Evolutionary conservation across 768 basidiomycete genomes (phyloP).

Genomic region (Leccinellum luteum): DNA sequence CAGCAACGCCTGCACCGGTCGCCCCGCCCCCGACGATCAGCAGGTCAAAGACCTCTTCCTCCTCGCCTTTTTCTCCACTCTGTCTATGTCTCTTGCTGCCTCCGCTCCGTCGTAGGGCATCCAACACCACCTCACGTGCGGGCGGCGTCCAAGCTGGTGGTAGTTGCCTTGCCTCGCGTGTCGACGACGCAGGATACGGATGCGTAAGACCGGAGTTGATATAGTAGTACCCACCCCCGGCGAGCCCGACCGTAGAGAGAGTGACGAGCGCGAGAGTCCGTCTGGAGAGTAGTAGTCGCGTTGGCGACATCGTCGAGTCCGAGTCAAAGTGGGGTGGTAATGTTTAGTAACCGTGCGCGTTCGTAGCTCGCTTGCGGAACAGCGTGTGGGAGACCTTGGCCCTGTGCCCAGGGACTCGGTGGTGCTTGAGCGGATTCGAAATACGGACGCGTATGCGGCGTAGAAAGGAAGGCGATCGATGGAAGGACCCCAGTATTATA

Average conservation of each 20-base stretch:
- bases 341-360: not conserved
- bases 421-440: not conserved
- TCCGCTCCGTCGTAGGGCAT: constrained; percentile 38
- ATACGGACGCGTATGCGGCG: not conserved
- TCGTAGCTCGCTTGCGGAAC: not conserved
- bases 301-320: constrained; percentile 6
- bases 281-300: constrained; percentile 46
- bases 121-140: constrained; percentile 61
- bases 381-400: not conserved
- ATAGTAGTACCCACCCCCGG: constrained; percentile 65
- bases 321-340: not conserved
- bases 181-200: constrained; percentile 54
- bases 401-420: not conserved
- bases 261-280: constrained; percentile 52
- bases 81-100: not conserved
- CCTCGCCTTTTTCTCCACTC: constrained; percentile 44
- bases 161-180: constrained; percentile 63
- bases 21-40: constrained; percentile 92
- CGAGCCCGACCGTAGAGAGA: constrained; percentile 49
- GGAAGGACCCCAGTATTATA: not conserved
- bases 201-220: constrained; percentile 66
- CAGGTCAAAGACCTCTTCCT: constrained; percentile 68
- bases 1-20: constrained; percentile 93
- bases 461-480: not conserved
- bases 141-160: constrained; percentile 82